Conservation (phyloP, 2,329 filamentous ascomycete species). For the Curvularia lunata region DNA sequence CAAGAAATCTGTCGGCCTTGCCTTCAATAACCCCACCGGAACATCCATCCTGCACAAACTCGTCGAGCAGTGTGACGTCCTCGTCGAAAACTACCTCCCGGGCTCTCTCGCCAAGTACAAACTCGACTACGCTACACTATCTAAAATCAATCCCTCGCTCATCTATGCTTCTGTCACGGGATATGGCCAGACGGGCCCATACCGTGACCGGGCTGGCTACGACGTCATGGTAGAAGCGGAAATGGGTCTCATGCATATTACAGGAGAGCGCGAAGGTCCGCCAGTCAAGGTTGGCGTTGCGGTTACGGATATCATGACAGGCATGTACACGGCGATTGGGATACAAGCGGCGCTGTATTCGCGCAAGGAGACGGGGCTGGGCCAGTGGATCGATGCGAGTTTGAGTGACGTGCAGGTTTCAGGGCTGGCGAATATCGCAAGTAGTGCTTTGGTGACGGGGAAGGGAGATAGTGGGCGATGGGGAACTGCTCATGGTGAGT, state of each 20-base stretch:
- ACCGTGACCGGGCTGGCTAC: slow-evolving; percentile 85
- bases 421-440: slow-evolving; percentile 89
- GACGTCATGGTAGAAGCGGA: slow-evolving; percentile 99
- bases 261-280: slow-evolving; percentile 81
- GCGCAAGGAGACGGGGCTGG: slow-evolving; percentile 75
- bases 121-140: slow-evolving; percentile 83
- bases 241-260: slow-evolving; percentile 98
- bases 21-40: slow-evolving; percentile 83
- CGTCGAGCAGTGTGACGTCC: slow-evolving; percentile 81
- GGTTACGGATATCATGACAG: slow-evolving; percentile 93
- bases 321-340: slow-evolving; percentile 90
- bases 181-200: slow-evolving; percentile 93
- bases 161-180: slow-evolving; percentile 97
- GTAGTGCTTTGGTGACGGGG: slow-evolving; percentile 84
- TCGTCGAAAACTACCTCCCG: slow-evolving; percentile 96
- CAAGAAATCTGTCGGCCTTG: slow-evolving; percentile 91
- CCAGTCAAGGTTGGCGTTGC: slow-evolving; percentile 98
- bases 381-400: slow-evolving; percentile 89
- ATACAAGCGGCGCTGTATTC: slow-evolving; percentile 89
- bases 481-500: slow-evolving; percentile 90
- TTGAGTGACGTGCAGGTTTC: slow-evolving; percentile 94
- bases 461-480: slow-evolving; percentile 86
- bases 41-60: slow-evolving; percentile 86
- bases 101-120: slow-evolving; percentile 85
- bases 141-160: slow-evolving; percentile 78